Conservation (phyloP, 2,329 filamentous ascomycete species). For the Saccharata proteae region DNA sequence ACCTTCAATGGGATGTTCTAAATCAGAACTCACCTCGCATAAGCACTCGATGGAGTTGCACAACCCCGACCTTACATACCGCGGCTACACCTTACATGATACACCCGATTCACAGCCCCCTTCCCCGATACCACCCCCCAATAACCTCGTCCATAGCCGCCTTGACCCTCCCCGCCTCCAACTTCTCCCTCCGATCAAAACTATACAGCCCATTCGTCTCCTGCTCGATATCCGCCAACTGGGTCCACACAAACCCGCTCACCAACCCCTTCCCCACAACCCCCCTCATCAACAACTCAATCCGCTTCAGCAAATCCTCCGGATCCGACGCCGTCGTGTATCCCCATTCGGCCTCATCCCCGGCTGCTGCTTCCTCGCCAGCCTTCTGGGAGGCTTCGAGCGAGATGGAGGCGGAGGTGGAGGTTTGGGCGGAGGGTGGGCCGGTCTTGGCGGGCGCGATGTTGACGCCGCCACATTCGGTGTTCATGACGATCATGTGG, state of each 20-base stretch:
- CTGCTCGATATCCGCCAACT: conserved; percentile 52
- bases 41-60: too few relatives aligned
- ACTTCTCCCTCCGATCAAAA: conserved; percentile 48
- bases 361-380: conserved; percentile 21
- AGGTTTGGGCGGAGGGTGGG: too few relatives aligned
- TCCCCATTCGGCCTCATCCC: conserved; percentile 41
- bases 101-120: too few relatives aligned
- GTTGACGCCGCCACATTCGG: conserved; percentile 58
- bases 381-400: too few relatives aligned
- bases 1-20: too few relatives aligned
- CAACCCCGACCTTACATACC: too few relatives aligned
- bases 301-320: conserved; percentile 45
- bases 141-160: conserved; percentile 43
- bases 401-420: too few relatives aligned
- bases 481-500: conserved; percentile 51
- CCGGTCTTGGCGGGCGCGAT: conserved; percentile 43
- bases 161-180: conserved; percentile 45
- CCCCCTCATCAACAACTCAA: conserved; percentile 47
- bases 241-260: conserved; percentile 55
- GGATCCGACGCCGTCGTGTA: conserved; percentile 54
- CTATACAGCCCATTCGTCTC: conserved; percentile 57
- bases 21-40: too few relatives aligned
- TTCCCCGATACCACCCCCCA: conserved; percentile 12
- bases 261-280: conserved; percentile 45
- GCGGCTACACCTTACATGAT: too few relatives aligned